Conservation (phyloP, 768 basidiomycete species). For the Boletellus ananiceps region DNA sequence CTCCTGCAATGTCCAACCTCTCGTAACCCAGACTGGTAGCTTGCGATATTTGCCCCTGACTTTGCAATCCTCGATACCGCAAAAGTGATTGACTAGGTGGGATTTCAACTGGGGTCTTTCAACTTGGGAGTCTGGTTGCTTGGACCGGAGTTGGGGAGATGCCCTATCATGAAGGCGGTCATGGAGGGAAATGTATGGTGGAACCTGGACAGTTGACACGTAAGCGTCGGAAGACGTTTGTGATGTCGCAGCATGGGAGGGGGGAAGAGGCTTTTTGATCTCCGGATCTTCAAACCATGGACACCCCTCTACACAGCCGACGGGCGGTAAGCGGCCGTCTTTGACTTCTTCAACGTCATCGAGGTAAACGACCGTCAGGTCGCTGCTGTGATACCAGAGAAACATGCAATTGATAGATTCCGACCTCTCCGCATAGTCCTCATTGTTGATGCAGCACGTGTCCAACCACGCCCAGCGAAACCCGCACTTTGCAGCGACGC, state of each 20-base stretch:
- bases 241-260: not conserved
- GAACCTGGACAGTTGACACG: not conserved
- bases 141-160: conserved; percentile 3
- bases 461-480: conserved; percentile 31
- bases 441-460: conserved; percentile 28
- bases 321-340: conserved; percentile 10
- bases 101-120: conserved; percentile 8
- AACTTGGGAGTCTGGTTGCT: conserved; percentile 21
- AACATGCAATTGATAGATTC: conserved; percentile 31
- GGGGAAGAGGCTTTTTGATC: conserved; percentile 12
- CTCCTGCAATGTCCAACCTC: conserved; percentile 29
- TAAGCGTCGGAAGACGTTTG: conserved; percentile 2
- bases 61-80: not conserved
- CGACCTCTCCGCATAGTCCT: conserved; percentile 19
- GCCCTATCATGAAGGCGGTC: conserved; percentile 1
- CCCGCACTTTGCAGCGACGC: conserved; percentile 25
- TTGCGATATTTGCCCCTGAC: conserved; percentile 4
- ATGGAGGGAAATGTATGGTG: conserved; percentile 6
- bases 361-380: conserved; percentile 28
- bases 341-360: conserved; percentile 23
- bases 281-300: conserved; percentile 18
- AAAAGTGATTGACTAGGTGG: conserved; percentile 12
- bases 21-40: conserved; percentile 16
- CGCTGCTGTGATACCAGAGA: conserved; percentile 24
- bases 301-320: not conserved